Evolutionary conservation across 2,329 filamentous ascomycete genomes (phyloP).

Genomic region (Microcyclosporella mali): DNA sequence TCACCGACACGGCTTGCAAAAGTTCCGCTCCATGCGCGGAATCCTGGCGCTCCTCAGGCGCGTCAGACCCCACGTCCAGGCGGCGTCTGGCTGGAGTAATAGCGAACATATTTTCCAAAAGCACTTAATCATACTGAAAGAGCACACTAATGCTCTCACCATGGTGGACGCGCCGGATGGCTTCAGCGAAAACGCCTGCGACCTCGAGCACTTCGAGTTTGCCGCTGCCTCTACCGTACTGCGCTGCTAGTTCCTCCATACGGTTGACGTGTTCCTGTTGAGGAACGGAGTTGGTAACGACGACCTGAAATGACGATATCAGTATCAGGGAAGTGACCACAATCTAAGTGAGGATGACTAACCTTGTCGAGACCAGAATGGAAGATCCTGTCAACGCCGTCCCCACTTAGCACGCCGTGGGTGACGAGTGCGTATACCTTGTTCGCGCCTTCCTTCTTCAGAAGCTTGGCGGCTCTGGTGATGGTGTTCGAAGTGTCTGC

Average conservation of each 20-base stretch:
- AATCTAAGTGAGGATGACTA: background rate
- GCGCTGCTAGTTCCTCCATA: slow-evolving; percentile 17
- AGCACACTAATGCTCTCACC: slow-evolving; percentile 96
- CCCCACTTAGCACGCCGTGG: slow-evolving; percentile 89
- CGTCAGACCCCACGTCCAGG: too few relatives aligned
- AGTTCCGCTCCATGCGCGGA: too few relatives aligned
- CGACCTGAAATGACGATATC: slow-evolving; percentile 42
- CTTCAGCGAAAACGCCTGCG: slow-evolving; percentile 81
- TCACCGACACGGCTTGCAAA: too few relatives aligned
- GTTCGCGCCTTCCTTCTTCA: slow-evolving; percentile 87
- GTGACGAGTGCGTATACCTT: slow-evolving; percentile 88
- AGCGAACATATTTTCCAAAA: slow-evolving; percentile 1
- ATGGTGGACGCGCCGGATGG: slow-evolving; percentile 92
- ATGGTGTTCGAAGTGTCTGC: slow-evolving; percentile 97
- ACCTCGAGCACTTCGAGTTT: slow-evolving; percentile 92
- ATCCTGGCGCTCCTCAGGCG: too few relatives aligned
- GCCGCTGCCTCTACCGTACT: slow-evolving; percentile 51
- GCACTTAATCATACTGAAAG: slow-evolving; percentile 68
- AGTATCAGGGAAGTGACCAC: background rate
- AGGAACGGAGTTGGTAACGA: slow-evolving; percentile 92
- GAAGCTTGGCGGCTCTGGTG: slow-evolving; percentile 88
- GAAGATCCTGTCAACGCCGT: slow-evolving; percentile 91
- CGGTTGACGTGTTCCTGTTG: slow-evolving; percentile 68
- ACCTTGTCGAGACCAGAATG: slow-evolving; percentile 80
- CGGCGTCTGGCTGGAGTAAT: too few relatives aligned